A percentile compares a stretch with the other conserved stretches of the same genome.
Evolutionary conservation across 2,329 filamentous ascomycete species (phyloP).

Genomic region (Aspergillus novoparasiticus): DNA sequence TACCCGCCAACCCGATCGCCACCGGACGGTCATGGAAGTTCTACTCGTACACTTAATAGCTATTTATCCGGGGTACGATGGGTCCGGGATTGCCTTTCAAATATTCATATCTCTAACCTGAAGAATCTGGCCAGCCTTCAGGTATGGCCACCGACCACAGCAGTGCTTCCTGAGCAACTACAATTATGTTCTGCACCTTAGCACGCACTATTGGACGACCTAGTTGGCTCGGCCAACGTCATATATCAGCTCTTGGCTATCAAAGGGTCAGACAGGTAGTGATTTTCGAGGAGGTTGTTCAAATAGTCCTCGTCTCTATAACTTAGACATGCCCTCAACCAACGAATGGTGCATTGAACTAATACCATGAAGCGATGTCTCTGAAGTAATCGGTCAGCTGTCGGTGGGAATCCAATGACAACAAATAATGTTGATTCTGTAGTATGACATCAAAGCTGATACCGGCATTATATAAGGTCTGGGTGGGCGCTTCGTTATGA

Average conservation of each 20-base stretch:
- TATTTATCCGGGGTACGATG: background rate
- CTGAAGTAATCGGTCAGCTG: background rate
- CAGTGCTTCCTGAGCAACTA: background rate
- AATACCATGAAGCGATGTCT: background rate
- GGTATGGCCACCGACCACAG: background rate
- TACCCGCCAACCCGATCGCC: background rate
- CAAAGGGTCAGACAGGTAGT: background rate
- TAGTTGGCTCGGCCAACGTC: background rate
- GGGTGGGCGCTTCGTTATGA: background rate
- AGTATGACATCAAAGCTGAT: too few species aligned
- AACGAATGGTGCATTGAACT: background rate
- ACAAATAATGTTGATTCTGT: too few species aligned
- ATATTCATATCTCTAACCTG: background rate
- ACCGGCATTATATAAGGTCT: background rate
- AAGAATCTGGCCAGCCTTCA: background rate
- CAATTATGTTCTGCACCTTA: background rate
- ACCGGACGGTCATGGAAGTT: background rate
- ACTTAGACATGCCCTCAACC: background rate
- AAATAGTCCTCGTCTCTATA: background rate
- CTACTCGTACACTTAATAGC: background rate
- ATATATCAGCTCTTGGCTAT: background rate
- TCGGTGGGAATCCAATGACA: too few species aligned
- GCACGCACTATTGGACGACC: background rate
- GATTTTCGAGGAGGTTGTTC: background rate
- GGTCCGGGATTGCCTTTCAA: background rate